Percentiles rank a stretch among this genome's conserved stretches.
Evolutionary conservation across 768 basidiomycete genomes (phyloP).

Genomic region (Amyloporia xantha): DNA sequence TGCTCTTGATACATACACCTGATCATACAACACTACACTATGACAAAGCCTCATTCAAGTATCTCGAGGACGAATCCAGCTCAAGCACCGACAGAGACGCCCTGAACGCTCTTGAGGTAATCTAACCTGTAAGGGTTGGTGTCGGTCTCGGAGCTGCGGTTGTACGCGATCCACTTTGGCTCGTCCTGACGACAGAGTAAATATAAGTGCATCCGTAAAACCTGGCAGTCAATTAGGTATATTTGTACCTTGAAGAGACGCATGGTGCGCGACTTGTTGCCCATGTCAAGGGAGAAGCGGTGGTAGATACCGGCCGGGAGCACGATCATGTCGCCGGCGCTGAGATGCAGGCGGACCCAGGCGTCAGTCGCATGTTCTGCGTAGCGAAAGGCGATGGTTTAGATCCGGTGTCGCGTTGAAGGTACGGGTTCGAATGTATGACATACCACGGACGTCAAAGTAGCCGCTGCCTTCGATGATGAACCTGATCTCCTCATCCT

Average conservation of each 20-base stretch:
- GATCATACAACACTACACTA: no score
- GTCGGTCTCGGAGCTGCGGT: constrained; percentile 58
- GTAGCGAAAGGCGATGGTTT: background rate
- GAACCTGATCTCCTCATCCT: constrained; percentile 94
- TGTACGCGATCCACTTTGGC: constrained; percentile 83
- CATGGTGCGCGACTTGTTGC: constrained; percentile 67
- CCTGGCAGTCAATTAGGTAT: background rate
- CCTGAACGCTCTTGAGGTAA: constrained; percentile 47
- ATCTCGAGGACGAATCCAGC: background rate
- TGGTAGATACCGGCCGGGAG: constrained; percentile 92
- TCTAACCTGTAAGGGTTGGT: constrained; percentile 52
- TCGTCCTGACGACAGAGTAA: constrained; percentile 55
- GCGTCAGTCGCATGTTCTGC: constrained; percentile 57
- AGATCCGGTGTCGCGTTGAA: background rate
- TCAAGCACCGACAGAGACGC: constrained; percentile 3
- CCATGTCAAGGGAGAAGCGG: constrained; percentile 83
- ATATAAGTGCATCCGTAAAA: background rate
- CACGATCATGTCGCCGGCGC: constrained; percentile 78
- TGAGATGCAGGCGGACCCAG: constrained; percentile 79
- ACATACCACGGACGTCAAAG: constrained; percentile 84
- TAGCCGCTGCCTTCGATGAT: constrained; percentile 82
- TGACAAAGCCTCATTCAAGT: no score
- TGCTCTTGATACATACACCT: no score
- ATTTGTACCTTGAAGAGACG: constrained; percentile 73
- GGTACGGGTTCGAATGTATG: background rate